phyloP scores from a whole-genome alignment of 805 yeast species.

The Saturnispora silvae region DNA sequence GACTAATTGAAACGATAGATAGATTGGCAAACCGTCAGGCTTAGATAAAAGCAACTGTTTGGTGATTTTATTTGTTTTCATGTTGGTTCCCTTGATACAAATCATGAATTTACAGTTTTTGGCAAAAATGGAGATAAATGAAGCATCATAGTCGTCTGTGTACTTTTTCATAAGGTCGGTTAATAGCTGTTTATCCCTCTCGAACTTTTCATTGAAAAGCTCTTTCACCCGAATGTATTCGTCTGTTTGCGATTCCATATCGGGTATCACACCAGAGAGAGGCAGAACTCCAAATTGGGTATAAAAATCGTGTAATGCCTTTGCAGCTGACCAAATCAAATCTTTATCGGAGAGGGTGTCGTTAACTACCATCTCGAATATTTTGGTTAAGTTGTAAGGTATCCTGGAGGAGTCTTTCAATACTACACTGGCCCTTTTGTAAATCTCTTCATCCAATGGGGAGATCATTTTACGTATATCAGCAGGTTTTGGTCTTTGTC shows the following conservation, averaged over 20 bases:
- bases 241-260: conserved; percentile 73
- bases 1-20: conserved; percentile 33
- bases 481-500: conserved; percentile 13
- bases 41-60: not conserved
- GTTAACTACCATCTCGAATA: conserved; percentile 18
- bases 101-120: conserved; percentile 47
- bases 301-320: conserved; percentile 45
- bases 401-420: conserved; percentile 28
- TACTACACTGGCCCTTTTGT: conserved; percentile 35
- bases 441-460: conserved; percentile 26
- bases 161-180: conserved; percentile 14
- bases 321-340: conserved; percentile 52
- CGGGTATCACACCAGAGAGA: conserved; percentile 66
- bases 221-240: conserved; percentile 48
- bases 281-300: conserved; percentile 41
- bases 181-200: conserved; percentile 35
- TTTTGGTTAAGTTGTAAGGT: conserved; percentile 18
- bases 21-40: conserved; percentile 19
- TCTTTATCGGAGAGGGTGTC: conserved; percentile 15
- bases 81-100: conserved; percentile 20
- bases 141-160: conserved; percentile 24
- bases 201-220: conserved; percentile 48
- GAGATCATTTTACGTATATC: conserved; percentile 14
- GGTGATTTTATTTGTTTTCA: not conserved
- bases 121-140: conserved; percentile 40